Base-by-base conservation (phyloP, 176 grass and related monocot genomes). In the Musa schizocarpa region DNA sequence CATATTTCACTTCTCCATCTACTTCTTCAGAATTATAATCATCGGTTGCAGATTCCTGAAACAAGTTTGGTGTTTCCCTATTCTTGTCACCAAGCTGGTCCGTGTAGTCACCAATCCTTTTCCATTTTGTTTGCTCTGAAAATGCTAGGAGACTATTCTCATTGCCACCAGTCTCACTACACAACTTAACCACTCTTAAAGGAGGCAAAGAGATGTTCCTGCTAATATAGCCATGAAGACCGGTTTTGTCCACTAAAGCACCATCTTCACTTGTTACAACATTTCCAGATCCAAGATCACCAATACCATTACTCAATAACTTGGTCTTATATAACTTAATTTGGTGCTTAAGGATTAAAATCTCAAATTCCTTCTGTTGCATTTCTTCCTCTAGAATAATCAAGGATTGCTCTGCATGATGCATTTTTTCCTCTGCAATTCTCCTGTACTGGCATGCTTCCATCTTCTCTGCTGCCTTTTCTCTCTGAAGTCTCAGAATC, bases 361-460 rank as follows among this genome's bases (percentile, higher is more conserved):
- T 91, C 80, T 98, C 94, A 58, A 89, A 64, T 85, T 98, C 90
- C 78, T 98, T 98, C 72, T 84, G 83, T 53, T 85, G 80, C 90
- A 93, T 80, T 17, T 79, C 75, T 68, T 98, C 90, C 68, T 98
- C 77, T 6, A 93, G 73, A 80, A 88, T 52, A 11, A 71, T 84
- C 52, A 93, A 65, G 50, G 72, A 79, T 77, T 83, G 77, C 23
- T 93, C 80, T 53, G 68, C 85, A 25, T 93, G 86, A 34, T 89
- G 85, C 13, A 98, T 88, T 83, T 83, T 93, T 83, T 93, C 94
- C 78, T 98, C 90, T 13, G 86, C 80, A 63, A 98, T 86, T 73
- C 94, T 85, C 73, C 83, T 98, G 82, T 98, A 98, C 55, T 98
- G 90, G 77, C 83, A 81, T 52, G 94, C 86, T 88, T 98, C 94